A percentile compares a stretch with the other conserved stretches of the same genome.
phyloP scores from a whole-genome alignment of 208 protist species.

The Zelonia costaricensis region DNA sequence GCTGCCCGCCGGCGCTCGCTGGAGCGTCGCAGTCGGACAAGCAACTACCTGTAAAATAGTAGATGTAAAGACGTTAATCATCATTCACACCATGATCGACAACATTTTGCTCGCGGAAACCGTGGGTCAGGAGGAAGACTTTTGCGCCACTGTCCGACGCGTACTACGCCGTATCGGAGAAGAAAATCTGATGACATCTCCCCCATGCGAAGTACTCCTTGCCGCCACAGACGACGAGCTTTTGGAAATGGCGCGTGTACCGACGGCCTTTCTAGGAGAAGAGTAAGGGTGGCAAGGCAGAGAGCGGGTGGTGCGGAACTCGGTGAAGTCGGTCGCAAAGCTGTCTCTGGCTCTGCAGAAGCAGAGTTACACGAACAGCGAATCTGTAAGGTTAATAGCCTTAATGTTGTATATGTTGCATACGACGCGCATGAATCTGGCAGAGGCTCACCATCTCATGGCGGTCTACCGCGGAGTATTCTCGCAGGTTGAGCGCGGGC shows the following conservation, averaged over 20 bases:
- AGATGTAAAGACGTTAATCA: no score
- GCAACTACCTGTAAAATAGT: no score
- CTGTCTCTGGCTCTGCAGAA: not conserved
- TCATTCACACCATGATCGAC: no score
- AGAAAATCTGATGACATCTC: slow-evolving; percentile 23
- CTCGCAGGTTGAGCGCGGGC: not conserved
- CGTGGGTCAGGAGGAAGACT: no score
- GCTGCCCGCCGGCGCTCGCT: no score
- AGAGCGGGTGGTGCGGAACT: slow-evolving; percentile 29
- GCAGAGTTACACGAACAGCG: slow-evolving; percentile 7
- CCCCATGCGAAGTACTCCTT: slow-evolving; percentile 1
- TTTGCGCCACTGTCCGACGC: no score
- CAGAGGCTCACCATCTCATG: slow-evolving; percentile 8
- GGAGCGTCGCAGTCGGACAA: no score
- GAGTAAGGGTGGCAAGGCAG: slow-evolving; percentile 21
- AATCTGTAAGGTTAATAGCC: slow-evolving; percentile 4
- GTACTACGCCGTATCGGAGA: slow-evolving; percentile 10
- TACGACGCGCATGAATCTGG: slow-evolving; percentile 21
- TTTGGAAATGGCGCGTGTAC: not conserved
- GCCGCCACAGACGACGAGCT: slow-evolving; percentile 14
- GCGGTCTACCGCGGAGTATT: slow-evolving; percentile 4
- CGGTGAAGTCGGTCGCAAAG: slow-evolving; percentile 28
- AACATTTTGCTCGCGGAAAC: no score
- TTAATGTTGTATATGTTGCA: slow-evolving; percentile 10
- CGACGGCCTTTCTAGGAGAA: slow-evolving; percentile 19